Base-by-base conservation (phyloP, 169 alveolate species). In the Plasmodium fragile region DNA sequence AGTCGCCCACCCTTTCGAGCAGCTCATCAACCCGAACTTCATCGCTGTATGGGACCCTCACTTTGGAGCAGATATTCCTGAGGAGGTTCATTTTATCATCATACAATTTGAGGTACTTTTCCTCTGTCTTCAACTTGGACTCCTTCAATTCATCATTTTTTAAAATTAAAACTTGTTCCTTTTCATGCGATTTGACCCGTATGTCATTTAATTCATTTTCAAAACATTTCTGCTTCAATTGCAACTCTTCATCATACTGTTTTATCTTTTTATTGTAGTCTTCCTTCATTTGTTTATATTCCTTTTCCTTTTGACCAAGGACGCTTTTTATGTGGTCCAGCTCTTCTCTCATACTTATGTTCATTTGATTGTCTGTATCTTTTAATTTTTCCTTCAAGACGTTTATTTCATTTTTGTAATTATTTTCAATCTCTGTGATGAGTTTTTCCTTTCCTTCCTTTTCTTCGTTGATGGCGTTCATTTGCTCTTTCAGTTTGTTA, bases 201-300 rank as follows among this genome's bases (percentile, higher is more conserved):
- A 78, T 41, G 49, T 39, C 16, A 59, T 87, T 87, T 77, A 87
- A 36, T 16, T 87, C 93, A 39, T 87, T 32, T 55, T 87, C 89
- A 59, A 43, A 78, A n/a, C 28, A 6, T 28, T 71, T 41, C 45
- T 77, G 39, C 70, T 77, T 87, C 34, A 25, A 43, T 45, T 55
- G 41, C 28, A 77, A 39, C 10, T 87, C 72, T 34, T 77, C 73
- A n/a, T 77, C 70, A 22, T 16, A 78, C 45, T 34, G 18, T 13
- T 87, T 78, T 11, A 78, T 39, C 30, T 87, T 87, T 34, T 34
- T 65, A 4, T 78, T 55, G 49, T 87, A 55, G 43, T 77, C 81
- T 25, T 87, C 90, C 13, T 78, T 75, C 89, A 77, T 18, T 65
- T 55, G 59, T 18, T 32, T 36, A 2, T 41, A 1, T 30, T 87